phyloP scores from a whole-genome alignment of 2,329 filamentous ascomycete species.

The Ascochyta clinopodiicola region DNA sequence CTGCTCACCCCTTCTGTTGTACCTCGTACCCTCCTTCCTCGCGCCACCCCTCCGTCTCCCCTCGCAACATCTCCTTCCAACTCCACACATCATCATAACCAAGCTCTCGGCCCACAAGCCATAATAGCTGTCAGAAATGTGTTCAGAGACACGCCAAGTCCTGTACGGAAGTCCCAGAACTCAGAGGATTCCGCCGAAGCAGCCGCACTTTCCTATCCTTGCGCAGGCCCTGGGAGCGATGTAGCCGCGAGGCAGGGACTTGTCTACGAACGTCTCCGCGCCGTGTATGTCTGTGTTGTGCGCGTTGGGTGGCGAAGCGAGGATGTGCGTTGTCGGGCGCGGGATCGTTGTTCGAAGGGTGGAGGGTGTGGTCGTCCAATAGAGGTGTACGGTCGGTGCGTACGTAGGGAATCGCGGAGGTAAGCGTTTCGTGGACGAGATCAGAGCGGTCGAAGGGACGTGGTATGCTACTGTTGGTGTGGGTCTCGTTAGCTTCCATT shows the following conservation, averaged over 20 bases:
- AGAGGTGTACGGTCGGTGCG: neutral
- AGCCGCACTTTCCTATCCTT: conserved; percentile 17
- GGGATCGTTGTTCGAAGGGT: neutral
- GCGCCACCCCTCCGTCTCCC: neutral
- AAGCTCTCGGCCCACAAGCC: conserved; percentile 14
- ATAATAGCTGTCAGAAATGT: conserved; percentile 18
- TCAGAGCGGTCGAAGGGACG: neutral
- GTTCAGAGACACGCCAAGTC: conserved; percentile 22
- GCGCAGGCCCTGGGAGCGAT: conserved; percentile 19
- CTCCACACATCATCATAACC: conserved; percentile 11
- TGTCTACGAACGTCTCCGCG: conserved; percentile 19
- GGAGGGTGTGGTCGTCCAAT: too few relatives aligned
- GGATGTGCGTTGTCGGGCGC: neutral
- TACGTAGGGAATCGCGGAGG: neutral
- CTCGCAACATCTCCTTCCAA: neutral
- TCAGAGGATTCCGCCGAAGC: conserved; percentile 9
- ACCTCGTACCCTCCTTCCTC: neutral
- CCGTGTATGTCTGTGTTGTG: conserved; percentile 21
- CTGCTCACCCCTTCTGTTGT: neutral
- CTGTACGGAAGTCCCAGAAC: conserved; percentile 12
- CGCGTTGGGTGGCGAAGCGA: conserved; percentile 18
- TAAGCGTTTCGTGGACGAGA: neutral
- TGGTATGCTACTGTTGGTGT: neutral
- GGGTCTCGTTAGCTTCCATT: neutral
- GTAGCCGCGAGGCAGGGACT: conserved; percentile 12